phyloP scores from a whole-genome alignment of 148 eudicot genomes.

The Cornus suecica region DNA sequence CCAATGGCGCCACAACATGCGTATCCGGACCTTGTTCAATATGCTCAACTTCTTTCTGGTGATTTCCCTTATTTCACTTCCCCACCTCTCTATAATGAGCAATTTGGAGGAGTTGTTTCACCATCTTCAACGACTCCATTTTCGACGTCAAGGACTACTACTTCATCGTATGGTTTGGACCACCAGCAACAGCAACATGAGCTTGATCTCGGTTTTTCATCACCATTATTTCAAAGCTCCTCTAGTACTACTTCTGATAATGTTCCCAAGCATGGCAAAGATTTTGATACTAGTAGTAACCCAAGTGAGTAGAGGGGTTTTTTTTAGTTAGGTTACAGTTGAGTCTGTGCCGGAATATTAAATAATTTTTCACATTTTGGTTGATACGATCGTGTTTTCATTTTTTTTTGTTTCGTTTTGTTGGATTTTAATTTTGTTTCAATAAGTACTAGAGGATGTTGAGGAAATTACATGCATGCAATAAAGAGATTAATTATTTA shows the following conservation, averaged over 20 bases:
- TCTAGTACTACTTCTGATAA: neutral
- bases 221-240: no score
- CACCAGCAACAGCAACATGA: slow-evolving; percentile 2
- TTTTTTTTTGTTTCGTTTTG: no score
- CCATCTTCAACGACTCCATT: neutral
- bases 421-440: neutral
- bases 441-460: neutral
- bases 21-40: slow-evolving; percentile 45
- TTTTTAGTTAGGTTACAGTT: no score
- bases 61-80: slow-evolving; percentile 39
- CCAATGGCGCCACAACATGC: slow-evolving; percentile 8
- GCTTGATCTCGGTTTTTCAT: neutral
- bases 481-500: neutral
- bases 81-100: slow-evolving; percentile 24
- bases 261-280: neutral
- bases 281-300: slow-evolving; percentile 1
- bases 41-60: slow-evolving; percentile 52
- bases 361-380: no score
- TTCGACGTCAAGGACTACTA: no score
- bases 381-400: neutral
- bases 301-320: neutral
- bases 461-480: neutral
- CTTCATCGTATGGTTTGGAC: neutral
- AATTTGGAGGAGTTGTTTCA: neutral
- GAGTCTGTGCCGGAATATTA: neutral